Percentiles rank a stretch among this genome's conserved stretches.
Evolutionary conservation across 2,329 filamentous ascomycete species (phyloP).

Genomic region (Atkinsonella hypoxylon): DNA sequence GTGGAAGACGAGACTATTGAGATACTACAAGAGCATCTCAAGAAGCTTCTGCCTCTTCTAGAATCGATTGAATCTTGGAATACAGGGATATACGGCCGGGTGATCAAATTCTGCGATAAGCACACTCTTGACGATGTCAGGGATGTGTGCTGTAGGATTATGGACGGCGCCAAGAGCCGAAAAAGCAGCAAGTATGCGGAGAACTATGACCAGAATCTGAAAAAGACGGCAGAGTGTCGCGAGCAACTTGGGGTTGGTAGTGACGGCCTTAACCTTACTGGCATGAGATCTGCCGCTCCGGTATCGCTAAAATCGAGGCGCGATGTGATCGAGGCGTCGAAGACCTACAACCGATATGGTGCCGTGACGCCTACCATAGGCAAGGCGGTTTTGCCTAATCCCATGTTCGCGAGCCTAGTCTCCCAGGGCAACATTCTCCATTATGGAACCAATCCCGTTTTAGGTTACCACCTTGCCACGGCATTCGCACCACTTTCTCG

Average conservation of each 20-base stretch:
- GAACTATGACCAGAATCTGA: constrained; percentile 10
- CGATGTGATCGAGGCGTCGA: constrained; percentile 13
- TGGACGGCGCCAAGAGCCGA: constrained; percentile 9
- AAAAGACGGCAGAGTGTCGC: constrained; percentile 10
- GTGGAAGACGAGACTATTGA: constrained; percentile 26
- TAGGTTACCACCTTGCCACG: constrained; percentile 45
- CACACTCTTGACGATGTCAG: constrained; percentile 30
- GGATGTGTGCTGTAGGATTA: constrained; percentile 23
- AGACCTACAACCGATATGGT: constrained; percentile 25
- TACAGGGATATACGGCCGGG: constrained; percentile 27
- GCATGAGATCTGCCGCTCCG: constrained; percentile 27
- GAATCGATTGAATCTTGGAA: constrained; percentile 32
- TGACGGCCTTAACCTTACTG: constrained; percentile 15
- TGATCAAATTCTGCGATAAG: constrained; percentile 36
- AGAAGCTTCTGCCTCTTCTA: constrained; percentile 29
- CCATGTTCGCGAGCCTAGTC: constrained; percentile 28
- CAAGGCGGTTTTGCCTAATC: constrained; percentile 25
- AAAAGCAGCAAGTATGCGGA: constrained; percentile 5
- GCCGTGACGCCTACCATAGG: constrained; percentile 13
- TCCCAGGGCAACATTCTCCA: constrained; percentile 28
- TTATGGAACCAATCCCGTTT: constrained; percentile 37
- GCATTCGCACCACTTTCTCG: constrained; percentile 27
- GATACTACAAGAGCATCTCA: constrained; percentile 28
- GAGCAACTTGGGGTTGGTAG: constrained; percentile 8
- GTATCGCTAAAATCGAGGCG: constrained; percentile 16